A percentile compares a stretch with the other conserved stretches of the same genome.
These are phyloP conservation scores for Chrysopogon serrulatus DNA, from an alignment of 176 grass and related monocot genomes.

Conservation along the genomic window DNA sequence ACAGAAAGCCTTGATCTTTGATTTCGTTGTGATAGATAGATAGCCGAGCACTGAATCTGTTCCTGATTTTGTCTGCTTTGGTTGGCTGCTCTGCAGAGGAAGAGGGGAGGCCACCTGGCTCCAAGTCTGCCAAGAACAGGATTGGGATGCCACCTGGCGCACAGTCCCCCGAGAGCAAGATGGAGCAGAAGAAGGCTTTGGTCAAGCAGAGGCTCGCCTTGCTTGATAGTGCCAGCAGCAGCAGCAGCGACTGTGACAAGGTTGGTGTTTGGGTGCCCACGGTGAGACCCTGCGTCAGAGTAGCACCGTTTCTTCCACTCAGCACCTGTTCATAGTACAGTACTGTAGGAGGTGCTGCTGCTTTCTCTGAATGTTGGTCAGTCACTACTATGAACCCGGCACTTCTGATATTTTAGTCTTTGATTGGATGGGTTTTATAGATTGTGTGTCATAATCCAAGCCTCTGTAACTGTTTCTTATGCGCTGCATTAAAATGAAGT, in stretches of 20 bases:
- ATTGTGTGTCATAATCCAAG: neutral
- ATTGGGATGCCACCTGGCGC: constrained; percentile 18
- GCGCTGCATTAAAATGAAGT: neutral
- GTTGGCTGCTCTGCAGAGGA: constrained; percentile 20
- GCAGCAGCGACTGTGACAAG: neutral
- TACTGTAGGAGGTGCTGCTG: neutral
- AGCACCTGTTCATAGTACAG: neutral
- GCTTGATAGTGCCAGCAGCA: constrained; percentile 3
- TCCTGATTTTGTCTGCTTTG: neutral
- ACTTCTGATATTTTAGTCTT: neutral
- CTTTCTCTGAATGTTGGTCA: neutral
- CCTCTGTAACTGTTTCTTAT: neutral
- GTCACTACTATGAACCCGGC: neutral
- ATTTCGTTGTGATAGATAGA: neutral
- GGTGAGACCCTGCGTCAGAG: constrained; percentile 17
- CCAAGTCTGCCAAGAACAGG: neutral
- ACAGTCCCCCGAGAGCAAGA: constrained; percentile 5
- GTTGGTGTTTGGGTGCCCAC: neutral
- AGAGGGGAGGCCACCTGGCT: constrained; percentile 18
- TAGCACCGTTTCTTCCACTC: neutral
- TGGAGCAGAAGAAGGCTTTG: constrained; percentile 38
- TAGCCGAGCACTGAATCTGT: neutral
- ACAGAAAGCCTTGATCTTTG: neutral
- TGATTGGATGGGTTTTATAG: neutral
- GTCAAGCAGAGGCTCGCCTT: constrained; percentile 28